Conservation (phyloP, 139 green algal species). For the Chlamydomonas sphaeroides region DNA sequence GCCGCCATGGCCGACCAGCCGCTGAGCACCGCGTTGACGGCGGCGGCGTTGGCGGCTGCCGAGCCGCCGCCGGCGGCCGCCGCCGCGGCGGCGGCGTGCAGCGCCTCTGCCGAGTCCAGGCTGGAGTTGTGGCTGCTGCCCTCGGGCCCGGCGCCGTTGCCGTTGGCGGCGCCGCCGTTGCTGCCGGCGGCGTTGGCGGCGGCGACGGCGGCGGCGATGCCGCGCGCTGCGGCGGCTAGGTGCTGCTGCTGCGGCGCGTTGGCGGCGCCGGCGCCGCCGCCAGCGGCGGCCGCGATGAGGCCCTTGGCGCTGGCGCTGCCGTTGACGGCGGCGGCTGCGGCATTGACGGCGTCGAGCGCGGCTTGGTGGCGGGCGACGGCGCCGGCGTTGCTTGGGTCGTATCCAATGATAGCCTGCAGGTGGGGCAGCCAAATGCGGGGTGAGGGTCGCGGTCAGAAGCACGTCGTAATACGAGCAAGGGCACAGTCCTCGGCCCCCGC, state of each 20-base stretch:
- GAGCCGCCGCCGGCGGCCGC: neutral
- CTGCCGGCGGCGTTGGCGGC: neutral
- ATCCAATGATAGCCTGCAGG: conserved; percentile 41
- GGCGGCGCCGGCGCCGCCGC: neutral
- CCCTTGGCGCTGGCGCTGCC: neutral
- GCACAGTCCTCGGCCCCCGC: too few relatives aligned
- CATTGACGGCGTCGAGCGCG: neutral
- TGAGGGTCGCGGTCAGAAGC: too few relatives aligned
- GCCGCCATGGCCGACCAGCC: conserved; percentile 27
- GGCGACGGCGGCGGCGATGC: neutral
- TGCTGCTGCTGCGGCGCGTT: too few relatives aligned
- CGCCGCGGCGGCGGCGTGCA: neutral
- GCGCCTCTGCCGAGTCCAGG: conserved; percentile 13
- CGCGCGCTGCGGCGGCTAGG: too few relatives aligned
- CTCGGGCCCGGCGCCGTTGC: too few relatives aligned
- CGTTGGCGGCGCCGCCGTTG: neutral
- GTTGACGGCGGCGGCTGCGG: conserved; percentile 27
- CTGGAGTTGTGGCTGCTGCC: conserved; percentile 29
- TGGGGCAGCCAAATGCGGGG: too few relatives aligned
- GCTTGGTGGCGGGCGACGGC: neutral
- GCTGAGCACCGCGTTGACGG: neutral
- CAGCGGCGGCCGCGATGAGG: neutral
- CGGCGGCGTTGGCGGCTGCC: neutral
- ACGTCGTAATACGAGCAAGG: too few relatives aligned
- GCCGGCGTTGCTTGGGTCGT: conserved; percentile 13